Evolutionary conservation across 805 yeast species (phyloP).

Genomic region (Lachancea cidri): DNA sequence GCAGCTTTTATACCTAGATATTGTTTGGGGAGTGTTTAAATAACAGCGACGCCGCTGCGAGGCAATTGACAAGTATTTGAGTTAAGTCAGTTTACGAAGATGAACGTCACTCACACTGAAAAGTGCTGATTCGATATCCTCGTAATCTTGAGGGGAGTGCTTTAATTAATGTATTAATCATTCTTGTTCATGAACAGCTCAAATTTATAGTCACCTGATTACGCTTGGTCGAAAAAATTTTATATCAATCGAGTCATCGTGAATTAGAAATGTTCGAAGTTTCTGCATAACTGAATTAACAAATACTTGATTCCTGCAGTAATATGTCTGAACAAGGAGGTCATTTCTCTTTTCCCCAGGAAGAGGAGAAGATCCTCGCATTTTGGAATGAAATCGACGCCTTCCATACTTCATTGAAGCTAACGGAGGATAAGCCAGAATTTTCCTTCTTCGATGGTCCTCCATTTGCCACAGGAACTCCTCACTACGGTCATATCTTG

Average conservation of each 20-base stretch:
- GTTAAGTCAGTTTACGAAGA: too few relatives aligned
- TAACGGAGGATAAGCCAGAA: slow-evolving; percentile 78
- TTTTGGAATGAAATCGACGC: slow-evolving; percentile 92
- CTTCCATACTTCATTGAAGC: slow-evolving; percentile 78
- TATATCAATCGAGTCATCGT: background rate
- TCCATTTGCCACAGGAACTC: slow-evolving; percentile 99
- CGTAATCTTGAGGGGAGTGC: too few relatives aligned
- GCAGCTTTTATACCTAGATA: too few relatives aligned
- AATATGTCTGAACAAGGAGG: slow-evolving; percentile 34
- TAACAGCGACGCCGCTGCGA: too few relatives aligned
- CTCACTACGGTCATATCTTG: slow-evolving; percentile 96
- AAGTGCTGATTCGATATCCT: too few relatives aligned
- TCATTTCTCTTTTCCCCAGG: slow-evolving; percentile 73
- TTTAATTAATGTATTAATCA: background rate
- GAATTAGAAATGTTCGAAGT: too few relatives aligned
- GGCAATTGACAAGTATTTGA: too few relatives aligned
- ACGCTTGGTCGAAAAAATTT: background rate
- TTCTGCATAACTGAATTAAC: too few relatives aligned
- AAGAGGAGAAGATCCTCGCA: slow-evolving; percentile 76
- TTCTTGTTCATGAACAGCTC: background rate
- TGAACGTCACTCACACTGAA: too few relatives aligned
- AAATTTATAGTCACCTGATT: background rate
- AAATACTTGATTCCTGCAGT: background rate
- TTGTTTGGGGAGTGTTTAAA: too few relatives aligned
- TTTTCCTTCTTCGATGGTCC: slow-evolving; percentile 98